Evolutionary conservation across 192 early-diverging fungal species (phyloP), one percentile per base, ranked within the genome.

Genomic region (Tieghemiomyces parasiticus): DNA sequence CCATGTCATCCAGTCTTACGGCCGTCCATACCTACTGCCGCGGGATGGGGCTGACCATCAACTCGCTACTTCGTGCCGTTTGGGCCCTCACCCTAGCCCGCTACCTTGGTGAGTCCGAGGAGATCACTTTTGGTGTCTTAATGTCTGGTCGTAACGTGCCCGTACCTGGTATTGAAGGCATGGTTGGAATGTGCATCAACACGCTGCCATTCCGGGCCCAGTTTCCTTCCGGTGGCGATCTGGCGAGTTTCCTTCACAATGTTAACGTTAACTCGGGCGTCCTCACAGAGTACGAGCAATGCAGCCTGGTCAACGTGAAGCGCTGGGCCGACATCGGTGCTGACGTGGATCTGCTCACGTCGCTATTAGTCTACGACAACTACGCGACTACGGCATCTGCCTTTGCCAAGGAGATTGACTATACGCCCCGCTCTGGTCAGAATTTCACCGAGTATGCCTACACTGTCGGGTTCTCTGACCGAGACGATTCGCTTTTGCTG

Each of bases 161-260:
- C 13, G 20, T 48, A 25, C 22, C 47, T 13, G 54, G 34, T 22
- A 34, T 56, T 16, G 31, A 56, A 19, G 34, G 24, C 19, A 31
- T 56, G 31, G 54, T 56, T 10, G 54, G 54, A 3, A 20, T 35
- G 32, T 28, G 32, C 54, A 56, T 56, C 24, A 56, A 56, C 33
- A 56, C 54, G 2, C 20, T 56, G 29, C 54, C 54, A 20, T 56
- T 56, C 32, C 54, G 54, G 13, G 54, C 24, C 13, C 4, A 1
- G 1, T n/a, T 56, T 1, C 29, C 29, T 31, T 31, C 13, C 13
- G 13, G 8, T 1, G 13, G 16, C 20, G 8, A 26, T 13, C 16
- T 56, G 4, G 1, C 20, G 9, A 29, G 24, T 24, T 56, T 29
- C 3, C 31, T 56, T 13, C 54, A 29, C 1, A 8, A 34, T 8